These are phyloP conservation scores for Beta lomatogona DNA, from an alignment of 179 eudicot genomes.

Conservation along the genomic window DNA sequence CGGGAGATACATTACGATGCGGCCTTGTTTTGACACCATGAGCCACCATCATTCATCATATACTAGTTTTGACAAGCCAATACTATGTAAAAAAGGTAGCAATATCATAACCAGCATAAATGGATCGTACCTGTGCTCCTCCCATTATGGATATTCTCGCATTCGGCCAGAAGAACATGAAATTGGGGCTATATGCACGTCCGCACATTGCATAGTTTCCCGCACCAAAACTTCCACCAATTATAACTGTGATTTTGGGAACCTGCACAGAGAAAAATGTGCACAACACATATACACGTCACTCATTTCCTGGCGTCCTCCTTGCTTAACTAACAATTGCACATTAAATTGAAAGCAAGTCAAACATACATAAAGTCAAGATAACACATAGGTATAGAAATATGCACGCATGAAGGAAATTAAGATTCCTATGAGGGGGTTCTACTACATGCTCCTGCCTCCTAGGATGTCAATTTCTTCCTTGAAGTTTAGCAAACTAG, in stretches of 20 bases:
- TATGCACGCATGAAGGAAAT: neutral
- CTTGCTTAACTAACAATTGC: neutral
- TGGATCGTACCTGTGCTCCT: conserved; percentile 79
- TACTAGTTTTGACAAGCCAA: neutral
- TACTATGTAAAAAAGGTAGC: neutral
- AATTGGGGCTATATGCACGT: conserved; percentile 96
- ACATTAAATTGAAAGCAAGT: neutral
- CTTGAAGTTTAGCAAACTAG: neutral
- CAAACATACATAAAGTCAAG: neutral
- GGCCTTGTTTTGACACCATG: no score
- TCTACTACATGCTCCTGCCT: neutral
- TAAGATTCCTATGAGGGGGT: no score
- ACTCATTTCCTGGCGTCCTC: neutral
- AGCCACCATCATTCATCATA: neutral
- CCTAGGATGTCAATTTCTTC: neutral
- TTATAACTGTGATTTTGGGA: conserved; percentile 81
- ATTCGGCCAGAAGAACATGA: conserved; percentile 99
- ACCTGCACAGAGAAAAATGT: conserved; percentile 52
- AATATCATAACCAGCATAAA: neutral
- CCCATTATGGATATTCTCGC: conserved; percentile 99
- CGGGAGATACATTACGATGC: no score
- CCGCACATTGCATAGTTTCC: conserved; percentile 99
- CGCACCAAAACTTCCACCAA: conserved; percentile 99
- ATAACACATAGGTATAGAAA: neutral
- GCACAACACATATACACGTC: conserved; percentile 8